phyloP scores from a whole-genome alignment of 257 asterid genomes.

The Solanum paucissectum region DNA sequence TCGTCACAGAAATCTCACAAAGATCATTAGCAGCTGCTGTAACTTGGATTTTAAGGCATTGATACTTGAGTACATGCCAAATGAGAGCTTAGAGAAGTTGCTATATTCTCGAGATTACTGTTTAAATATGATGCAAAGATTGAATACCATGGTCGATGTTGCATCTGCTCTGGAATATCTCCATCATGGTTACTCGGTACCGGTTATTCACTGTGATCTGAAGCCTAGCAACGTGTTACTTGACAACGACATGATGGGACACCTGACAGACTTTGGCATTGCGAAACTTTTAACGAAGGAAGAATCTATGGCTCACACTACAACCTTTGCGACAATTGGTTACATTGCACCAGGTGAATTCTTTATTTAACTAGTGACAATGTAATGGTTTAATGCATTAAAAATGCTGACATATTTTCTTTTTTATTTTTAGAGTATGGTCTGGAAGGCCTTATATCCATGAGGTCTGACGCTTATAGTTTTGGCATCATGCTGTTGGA shows the following conservation, averaged over 20 bases:
- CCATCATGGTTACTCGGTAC: conserved; percentile 9
- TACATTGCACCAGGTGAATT: conserved; percentile 21
- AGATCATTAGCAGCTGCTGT: conserved; percentile 16
- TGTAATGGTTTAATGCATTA: neutral
- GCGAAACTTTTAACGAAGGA: conserved; percentile 8
- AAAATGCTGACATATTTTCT: neutral
- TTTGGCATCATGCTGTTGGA: conserved; percentile 23
- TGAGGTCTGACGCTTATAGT: conserved; percentile 18
- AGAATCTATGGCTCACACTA: conserved; percentile 9
- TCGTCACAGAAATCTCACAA: conserved; percentile 22
- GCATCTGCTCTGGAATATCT: conserved; percentile 20
- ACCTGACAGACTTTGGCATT: conserved; percentile 20
- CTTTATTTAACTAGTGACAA: neutral
- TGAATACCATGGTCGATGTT: conserved; percentile 14
- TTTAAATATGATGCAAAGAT: conserved; percentile 5
- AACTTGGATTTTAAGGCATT: conserved; percentile 18
- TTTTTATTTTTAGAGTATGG: conserved; percentile 16
- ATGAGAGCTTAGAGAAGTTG: conserved; percentile 13
- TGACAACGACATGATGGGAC: conserved; percentile 11
- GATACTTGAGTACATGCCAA: conserved; percentile 21
- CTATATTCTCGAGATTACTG: neutral
- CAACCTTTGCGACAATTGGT: conserved; percentile 15
- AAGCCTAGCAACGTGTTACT: conserved; percentile 21
- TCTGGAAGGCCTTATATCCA: conserved; percentile 17
- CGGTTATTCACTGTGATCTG: conserved; percentile 15